A percentile compares a stretch with the other conserved stretches of the same genome.
Evolutionary conservation across 495 filamentous ascomycete species (phyloP).

Genomic region (Amniculicola lignicola): DNA sequence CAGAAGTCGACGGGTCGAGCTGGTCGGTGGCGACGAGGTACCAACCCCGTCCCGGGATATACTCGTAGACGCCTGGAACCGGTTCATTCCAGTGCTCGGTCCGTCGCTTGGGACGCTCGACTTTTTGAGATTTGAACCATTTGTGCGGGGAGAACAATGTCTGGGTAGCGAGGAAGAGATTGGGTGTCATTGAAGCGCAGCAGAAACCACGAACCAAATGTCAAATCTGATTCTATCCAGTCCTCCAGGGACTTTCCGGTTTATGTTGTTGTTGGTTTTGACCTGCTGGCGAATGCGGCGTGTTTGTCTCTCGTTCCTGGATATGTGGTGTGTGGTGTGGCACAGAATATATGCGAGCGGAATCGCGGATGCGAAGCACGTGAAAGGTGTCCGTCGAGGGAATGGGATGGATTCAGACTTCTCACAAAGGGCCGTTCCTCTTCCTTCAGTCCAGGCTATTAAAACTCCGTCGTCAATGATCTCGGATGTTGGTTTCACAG

Average conservation of each 20-base stretch:
- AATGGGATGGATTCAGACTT: not conserved
- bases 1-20: not conserved
- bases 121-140: slow-evolving; percentile 32
- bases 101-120: slow-evolving; percentile 21
- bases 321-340: not conserved
- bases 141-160: slow-evolving; percentile 34
- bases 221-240: no score
- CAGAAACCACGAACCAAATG: no score
- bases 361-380: slow-evolving; percentile 12
- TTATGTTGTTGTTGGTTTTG: no score
- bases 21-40: slow-evolving; percentile 33
- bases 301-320: no score
- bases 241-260: no score
- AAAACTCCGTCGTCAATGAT: no score
- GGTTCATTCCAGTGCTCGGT: slow-evolving; percentile 37
- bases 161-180: slow-evolving; percentile 35
- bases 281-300: no score
- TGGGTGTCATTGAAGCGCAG: slow-evolving; percentile 34
- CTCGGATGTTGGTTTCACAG: no score
- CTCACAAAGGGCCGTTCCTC: no score
- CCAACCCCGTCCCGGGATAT: slow-evolving; percentile 39
- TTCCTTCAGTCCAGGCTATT: no score
- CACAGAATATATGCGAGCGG: no score
- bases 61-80: slow-evolving; percentile 35
- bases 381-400: slow-evolving; percentile 18